A percentile compares a stretch with the other conserved stretches of the same genome.
Evolutionary conservation across 257 asterid species (phyloP).

Genomic region (Solanum habrochaites): DNA sequence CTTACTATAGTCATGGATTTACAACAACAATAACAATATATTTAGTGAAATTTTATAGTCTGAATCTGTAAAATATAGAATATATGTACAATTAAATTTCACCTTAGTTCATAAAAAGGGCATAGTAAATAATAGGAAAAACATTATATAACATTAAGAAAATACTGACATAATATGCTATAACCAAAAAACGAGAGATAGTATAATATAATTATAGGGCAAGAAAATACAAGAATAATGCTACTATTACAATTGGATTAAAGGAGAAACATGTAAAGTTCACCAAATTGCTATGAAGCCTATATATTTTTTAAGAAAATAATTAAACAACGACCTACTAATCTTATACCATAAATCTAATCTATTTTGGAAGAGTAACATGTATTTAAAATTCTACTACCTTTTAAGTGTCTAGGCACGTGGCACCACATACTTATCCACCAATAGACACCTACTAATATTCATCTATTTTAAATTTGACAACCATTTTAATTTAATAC

Average conservation of each 20-base stretch:
- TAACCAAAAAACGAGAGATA: background rate
- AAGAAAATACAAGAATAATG: background rate
- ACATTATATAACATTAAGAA: background rate
- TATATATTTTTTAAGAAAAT: fast-evolving
- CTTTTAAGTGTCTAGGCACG: background rate
- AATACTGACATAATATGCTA: background rate
- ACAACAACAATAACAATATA: background rate
- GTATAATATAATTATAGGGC: background rate
- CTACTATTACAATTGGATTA: background rate
- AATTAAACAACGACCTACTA: background rate
- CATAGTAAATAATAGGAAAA: no score
- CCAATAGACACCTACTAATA: background rate
- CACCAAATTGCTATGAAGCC: background rate
- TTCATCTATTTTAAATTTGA: background rate
- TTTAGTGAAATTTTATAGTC: background rate
- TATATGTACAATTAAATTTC: no score
- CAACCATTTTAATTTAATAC: background rate
- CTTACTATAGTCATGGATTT: background rate
- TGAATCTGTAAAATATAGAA: no score
- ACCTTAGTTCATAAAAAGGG: background rate
- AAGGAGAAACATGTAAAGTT: background rate
- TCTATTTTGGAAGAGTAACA: background rate
- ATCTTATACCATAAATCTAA: background rate
- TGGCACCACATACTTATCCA: background rate
- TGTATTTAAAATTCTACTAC: background rate